These are phyloP conservation scores for Didymella exigua DNA, from an alignment of 2,329 filamentous ascomycete species.

Conservation along the genomic window DNA sequence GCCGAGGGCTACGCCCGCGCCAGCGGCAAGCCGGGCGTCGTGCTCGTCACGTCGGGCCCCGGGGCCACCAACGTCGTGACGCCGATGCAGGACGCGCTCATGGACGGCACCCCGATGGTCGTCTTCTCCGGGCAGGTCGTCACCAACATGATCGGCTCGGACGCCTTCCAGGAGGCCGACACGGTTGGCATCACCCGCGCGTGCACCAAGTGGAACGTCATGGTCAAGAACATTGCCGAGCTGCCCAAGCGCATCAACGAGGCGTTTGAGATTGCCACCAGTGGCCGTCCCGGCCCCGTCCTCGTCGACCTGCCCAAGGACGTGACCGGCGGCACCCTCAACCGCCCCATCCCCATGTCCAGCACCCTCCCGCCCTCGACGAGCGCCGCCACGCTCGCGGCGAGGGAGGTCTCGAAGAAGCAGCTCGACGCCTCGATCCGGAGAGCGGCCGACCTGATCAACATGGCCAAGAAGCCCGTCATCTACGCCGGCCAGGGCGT, in stretches of 20 bases:
- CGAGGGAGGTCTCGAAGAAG: conserved; percentile 72
- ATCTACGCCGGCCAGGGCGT: conserved; percentile 95
- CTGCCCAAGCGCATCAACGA: conserved; percentile 94
- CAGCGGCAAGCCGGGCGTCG: conserved; percentile 91
- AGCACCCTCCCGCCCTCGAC: conserved; percentile 77
- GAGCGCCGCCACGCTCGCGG: conserved; percentile 83
- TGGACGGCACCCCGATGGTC: conserved; percentile 93
- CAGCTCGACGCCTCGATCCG: conserved; percentile 75
- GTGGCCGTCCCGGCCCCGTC: conserved; percentile 89
- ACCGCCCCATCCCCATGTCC: conserved; percentile 81
- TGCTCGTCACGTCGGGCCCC: conserved; percentile 94
- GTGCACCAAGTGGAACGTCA: conserved; percentile 99
- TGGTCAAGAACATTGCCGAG: conserved; percentile 95
- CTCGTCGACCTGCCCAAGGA: conserved; percentile 97
- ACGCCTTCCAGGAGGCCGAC: conserved; percentile 97
- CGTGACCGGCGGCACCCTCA: conserved; percentile 83
- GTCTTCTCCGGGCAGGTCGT: conserved; percentile 95
- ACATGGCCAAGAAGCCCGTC: conserved; percentile 88
- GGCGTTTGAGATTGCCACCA: conserved; percentile 96
- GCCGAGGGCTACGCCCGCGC: conserved; percentile 95
- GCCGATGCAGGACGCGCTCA: conserved; percentile 93
- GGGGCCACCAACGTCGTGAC: conserved; percentile 97
- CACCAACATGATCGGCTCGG: conserved; percentile 87
- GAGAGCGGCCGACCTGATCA: conserved; percentile 81
- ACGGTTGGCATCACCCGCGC: conserved; percentile 90